Percentiles rank a stretch among this genome's conserved stretches.
Evolutionary conservation across 2,329 filamentous ascomycete species (phyloP).

Genomic region (Scedosporium minutisporum): DNA sequence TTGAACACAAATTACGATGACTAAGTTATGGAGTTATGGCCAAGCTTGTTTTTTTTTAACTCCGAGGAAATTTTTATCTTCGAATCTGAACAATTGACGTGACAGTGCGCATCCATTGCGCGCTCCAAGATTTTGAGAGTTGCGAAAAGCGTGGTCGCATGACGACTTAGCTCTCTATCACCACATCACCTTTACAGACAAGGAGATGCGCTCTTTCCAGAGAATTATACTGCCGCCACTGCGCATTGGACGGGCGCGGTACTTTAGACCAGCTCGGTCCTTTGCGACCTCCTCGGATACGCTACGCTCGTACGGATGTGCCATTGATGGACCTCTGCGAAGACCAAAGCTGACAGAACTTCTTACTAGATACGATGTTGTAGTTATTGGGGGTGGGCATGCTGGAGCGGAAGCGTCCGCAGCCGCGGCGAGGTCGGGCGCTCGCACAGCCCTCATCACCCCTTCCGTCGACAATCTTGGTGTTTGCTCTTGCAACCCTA

Average conservation of each 20-base stretch:
- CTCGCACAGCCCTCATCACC: conserved; percentile 81
- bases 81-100: no score
- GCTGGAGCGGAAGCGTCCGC: conserved; percentile 90
- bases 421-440: conserved; percentile 80
- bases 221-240: background rate
- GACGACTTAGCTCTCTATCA: background rate
- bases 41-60: no score
- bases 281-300: background rate
- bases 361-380: conserved; percentile 53
- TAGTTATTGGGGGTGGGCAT: conserved; percentile 93
- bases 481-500: conserved; percentile 93
- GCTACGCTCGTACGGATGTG: background rate
- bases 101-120: no score
- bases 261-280: background rate
- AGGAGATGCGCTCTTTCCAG: background rate
- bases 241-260: conserved; percentile 2
- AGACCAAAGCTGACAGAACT: background rate
- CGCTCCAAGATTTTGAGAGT: no score
- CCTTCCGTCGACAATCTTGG: conserved; percentile 82
- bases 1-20: no score
- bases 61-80: no score
- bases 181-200: background rate
- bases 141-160: no score
- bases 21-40: no score
- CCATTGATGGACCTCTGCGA: background rate